phyloP scores from a whole-genome alignment of 805 yeast genomes.

The Sugiyamaella marilandica region DNA sequence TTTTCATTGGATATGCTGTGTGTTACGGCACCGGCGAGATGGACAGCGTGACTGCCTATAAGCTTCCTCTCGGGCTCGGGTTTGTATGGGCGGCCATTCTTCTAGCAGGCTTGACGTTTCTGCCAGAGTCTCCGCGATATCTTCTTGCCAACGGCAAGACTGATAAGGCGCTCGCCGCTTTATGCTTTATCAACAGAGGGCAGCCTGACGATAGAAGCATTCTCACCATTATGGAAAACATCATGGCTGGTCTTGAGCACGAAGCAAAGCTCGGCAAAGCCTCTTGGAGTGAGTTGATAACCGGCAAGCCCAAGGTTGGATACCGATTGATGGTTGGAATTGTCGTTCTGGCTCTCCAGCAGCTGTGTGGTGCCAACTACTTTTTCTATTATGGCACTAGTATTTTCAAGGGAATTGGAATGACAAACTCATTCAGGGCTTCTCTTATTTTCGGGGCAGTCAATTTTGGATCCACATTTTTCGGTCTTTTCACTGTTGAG shows the following conservation, averaged over 20 bases:
- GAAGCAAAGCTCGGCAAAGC: constrained; percentile 49
- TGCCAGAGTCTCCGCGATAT: constrained; percentile 78
- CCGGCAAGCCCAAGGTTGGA: constrained; percentile 47
- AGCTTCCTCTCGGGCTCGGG: constrained; percentile 72
- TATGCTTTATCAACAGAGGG: constrained; percentile 42
- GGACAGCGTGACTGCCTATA: constrained; percentile 47
- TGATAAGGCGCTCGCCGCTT: constrained; percentile 53
- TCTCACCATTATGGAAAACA: constrained; percentile 34
- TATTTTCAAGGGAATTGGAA: constrained; percentile 41
- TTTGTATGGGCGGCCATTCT: constrained; percentile 64
- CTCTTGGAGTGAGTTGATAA: constrained; percentile 46
- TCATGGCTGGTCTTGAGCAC: constrained; percentile 44
- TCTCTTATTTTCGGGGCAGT: constrained; percentile 51
- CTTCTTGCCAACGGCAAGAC: constrained; percentile 52
- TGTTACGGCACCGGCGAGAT: constrained; percentile 61
- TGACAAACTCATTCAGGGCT: constrained; percentile 51
- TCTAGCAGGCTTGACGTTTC: constrained; percentile 54
- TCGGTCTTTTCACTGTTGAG: constrained; percentile 47
- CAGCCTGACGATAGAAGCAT: constrained; percentile 32
- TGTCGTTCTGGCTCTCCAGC: constrained; percentile 49
- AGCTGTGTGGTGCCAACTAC: constrained; percentile 61
- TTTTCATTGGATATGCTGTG: constrained; percentile 63
- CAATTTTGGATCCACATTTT: constrained; percentile 48
- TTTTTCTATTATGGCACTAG: constrained; percentile 64
- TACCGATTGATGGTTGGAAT: constrained; percentile 39